Base-by-base conservation (phyloP, 2,329 filamentous ascomycete species). In the Capronia americana region DNA sequence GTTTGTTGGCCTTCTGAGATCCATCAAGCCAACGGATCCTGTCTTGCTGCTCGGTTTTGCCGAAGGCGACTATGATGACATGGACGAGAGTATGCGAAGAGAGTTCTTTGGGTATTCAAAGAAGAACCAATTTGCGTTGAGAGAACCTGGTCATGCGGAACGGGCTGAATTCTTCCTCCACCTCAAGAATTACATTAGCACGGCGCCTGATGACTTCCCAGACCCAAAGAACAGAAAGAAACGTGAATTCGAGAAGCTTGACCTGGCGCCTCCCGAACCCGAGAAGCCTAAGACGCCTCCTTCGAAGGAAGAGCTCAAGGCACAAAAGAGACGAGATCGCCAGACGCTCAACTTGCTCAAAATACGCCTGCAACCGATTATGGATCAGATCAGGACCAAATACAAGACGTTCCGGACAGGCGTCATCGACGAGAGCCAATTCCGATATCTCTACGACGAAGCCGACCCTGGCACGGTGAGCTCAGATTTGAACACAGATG, bases 381-480 rank as follows among this genome's bases (percentile, higher is more conserved):
- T 99, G 93, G 94, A 99, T 72, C 92, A 97, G 79, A 92, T 99
- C 75, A 95, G 96, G 77, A 84, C 85, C 68, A 93, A 91, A 76
- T 96, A 97, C 80, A 92, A 90, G 76, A 92, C 92, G 72, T 98
- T 98, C 79, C 87, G 93, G 67, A 88, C 88, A 63, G 90, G 92
- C 0, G 87, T 92, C 50, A 90, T 99, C 67, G 87, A 92, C 1
- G 88, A 92, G 59, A 78, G 80, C 11, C 86, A 89, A 70, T 92
- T 96, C 66, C 84, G 88, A 23, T 97, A 98, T 76, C 83, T 98
- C 1, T 92, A 92, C 74, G 88, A 92, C 30, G 94, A 98, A 76
- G 86, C 89, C 44, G 89, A 97, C 71, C 92, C 93, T 10, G 87
- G 84, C 30, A 79, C 85, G 58, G 79, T 90, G 26, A 84, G 82